Evolutionary conservation across 345 rosid species (phyloP), one percentile per base, ranked within the genome.

Genomic region (Euphorbia lathyris): DNA sequence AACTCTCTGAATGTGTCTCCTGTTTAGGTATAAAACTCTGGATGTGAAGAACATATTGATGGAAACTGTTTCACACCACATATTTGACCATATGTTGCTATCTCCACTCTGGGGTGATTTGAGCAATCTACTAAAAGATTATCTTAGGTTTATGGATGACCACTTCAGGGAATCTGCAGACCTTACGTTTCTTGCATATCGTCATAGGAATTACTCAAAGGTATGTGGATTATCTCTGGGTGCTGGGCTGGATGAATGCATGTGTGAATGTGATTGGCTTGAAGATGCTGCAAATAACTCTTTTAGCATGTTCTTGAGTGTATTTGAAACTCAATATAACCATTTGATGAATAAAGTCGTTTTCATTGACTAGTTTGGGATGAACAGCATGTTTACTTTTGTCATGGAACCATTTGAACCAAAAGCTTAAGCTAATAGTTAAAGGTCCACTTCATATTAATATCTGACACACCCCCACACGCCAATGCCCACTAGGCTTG

Each of bases 71-170:
- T 85, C 90, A 34, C 98, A 95, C 80, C 86, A 95, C 84, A 87
- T 95, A 64, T 78, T 95, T 65, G 87, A 93, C 42, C 93, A 90
- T 82, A 85, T 95, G 86, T 76, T 86, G 84, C 88, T 65, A 53
- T 92, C 99, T 70, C 92, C 96, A 10, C 87, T 88, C 71, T 95
- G 97, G 96, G 70, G 64, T 65, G 92, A 95, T 72, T 82, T 86
- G 70, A 81, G 79, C 77, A 80, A 76, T 80, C 84, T 92, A 74
- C 85, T 95, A 50, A 86, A 84, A 82, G 97, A 95, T 82, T 95
- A 95, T 69, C 91, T 92, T 68, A 87, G 84, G 83, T 95, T 92
- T 83, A 92, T 92, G 97, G 99, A 95, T 87, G 99, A 95, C 65
- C 94, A 95, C 84, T 86, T 90, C 57, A 83, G 91, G 79, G 99